Base-by-base conservation (phyloP, 1,284 basidiomycete species). In the Pseudozyma sp. region DNA sequence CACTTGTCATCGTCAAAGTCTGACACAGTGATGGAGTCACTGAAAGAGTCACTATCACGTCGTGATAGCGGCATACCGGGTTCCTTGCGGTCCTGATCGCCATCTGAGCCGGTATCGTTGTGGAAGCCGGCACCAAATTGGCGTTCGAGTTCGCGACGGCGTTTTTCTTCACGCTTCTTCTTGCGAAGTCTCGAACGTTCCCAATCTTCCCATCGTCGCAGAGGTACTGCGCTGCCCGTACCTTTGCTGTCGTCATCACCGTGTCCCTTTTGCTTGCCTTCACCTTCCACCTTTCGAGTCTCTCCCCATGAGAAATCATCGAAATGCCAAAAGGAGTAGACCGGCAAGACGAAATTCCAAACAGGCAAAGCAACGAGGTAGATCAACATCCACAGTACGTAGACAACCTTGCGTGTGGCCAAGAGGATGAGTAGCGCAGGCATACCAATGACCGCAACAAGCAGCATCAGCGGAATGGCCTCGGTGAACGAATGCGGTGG, bases 291-390 rank as follows among this genome's bases (percentile, higher is more conserved):
- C 87, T 95, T 95, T 81, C 97, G 95, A 83, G 96, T 99, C 86
- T 97, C 94, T 81, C 96, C 96, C 96, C 96, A 98, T 39, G 94
- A 95, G 86, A 97, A 97, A 86, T 99, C 97, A 82, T 99, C 97
- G 86, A 99, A 98, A 87, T 99, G 95, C 95, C 95, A 98, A 86
- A 98, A 98, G 31, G 95, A 92, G 86, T 97, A 97, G 5, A 95
- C 87, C 7, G 95, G 96, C 3, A 78, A 69, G 19, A 81, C 67
- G 39, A 97, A 95, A 71, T 87, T 87, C 86, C 86, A 87, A 16
- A 87, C 84, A 1, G 86, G 86, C 12, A 87, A 78, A 59, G 86
- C 86, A 57, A 92, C 72, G 16, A 99, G 89, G 87, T 99, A 99
- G 80, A 96, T 91, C 82, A 95, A 85, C 94, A 99, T 97, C 97